Conservation (phyloP, 441 rosid species). For the Pelargonium myrrhifolium region DNA sequence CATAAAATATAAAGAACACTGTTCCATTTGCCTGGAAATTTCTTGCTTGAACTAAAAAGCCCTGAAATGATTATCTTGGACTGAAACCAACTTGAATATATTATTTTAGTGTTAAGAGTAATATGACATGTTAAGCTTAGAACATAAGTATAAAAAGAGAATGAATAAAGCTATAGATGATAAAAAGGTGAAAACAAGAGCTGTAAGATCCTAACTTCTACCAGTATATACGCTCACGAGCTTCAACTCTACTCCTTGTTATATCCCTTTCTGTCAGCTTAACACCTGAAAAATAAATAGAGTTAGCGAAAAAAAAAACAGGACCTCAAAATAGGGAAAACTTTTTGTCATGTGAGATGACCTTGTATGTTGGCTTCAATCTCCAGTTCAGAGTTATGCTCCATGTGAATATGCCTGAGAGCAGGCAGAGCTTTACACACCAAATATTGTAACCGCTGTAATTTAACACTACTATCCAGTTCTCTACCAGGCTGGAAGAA, state of each 20-base stretch:
- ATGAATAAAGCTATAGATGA: background rate
- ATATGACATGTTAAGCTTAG: background rate
- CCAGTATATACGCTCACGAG: constrained; percentile 24
- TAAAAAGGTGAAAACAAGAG: background rate
- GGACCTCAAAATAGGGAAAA: background rate
- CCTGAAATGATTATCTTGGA: background rate
- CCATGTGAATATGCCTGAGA: constrained; percentile 16
- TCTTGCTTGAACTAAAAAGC: background rate
- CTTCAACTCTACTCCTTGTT: constrained; percentile 5
- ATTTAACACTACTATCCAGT: background rate
- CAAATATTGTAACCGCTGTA: constrained; percentile 15
- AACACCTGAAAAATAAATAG: constrained; percentile 11
- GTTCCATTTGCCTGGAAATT: background rate
- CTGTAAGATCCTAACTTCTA: constrained; percentile 5
- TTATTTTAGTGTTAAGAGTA: background rate
- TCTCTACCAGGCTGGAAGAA: constrained; percentile 9
- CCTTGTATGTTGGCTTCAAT: constrained; percentile 15
- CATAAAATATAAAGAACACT: background rate
- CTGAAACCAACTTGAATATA: background rate
- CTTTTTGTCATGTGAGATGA: constrained; percentile 11
- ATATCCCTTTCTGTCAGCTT: constrained; percentile 9
- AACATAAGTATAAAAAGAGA: background rate
- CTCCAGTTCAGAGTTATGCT: constrained; percentile 12
- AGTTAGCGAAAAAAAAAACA: constrained; percentile 7
- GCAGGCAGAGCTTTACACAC: constrained; percentile 14